Conservation (phyloP, 2,329 filamentous ascomycete genomes). For the Neophaeococcomyces aloes region DNA sequence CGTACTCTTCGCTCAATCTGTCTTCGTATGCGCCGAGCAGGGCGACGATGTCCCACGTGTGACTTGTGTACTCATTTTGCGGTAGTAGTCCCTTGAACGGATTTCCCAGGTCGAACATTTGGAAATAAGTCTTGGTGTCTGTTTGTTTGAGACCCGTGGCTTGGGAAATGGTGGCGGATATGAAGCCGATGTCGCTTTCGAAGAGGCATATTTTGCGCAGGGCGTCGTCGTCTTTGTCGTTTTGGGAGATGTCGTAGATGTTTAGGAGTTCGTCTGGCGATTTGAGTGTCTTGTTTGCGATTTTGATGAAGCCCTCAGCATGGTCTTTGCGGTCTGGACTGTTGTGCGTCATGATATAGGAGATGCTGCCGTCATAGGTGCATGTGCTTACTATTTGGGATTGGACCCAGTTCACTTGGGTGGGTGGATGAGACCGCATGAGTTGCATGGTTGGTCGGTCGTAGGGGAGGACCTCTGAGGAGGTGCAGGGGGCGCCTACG, state of each 20-base stretch:
- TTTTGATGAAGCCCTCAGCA: constrained; percentile 31
- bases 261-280: not conserved
- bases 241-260: not conserved
- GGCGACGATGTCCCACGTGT: constrained; percentile 2
- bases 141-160: constrained; percentile 24
- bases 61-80: not conserved
- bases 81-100: not conserved
- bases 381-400: constrained; percentile 22
- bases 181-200: constrained; percentile 38
- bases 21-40: not conserved
- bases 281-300: constrained; percentile 26
- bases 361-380: constrained; percentile 21
- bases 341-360: constrained; percentile 27
- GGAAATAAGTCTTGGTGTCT: not conserved
- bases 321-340: constrained; percentile 30
- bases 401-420: constrained; percentile 8
- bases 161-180: constrained; percentile 33
- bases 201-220: constrained; percentile 21
- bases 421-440: constrained; percentile 13
- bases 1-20: not conserved
- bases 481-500: constrained; percentile 7
- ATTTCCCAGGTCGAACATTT: constrained; percentile 1
- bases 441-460: constrained; percentile 9
- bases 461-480: constrained; percentile 11
- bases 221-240: not conserved